These are phyloP conservation scores for Ceriops zippeliana DNA, from an alignment of 345 rosid genomes.

Conservation along the genomic window DNA sequence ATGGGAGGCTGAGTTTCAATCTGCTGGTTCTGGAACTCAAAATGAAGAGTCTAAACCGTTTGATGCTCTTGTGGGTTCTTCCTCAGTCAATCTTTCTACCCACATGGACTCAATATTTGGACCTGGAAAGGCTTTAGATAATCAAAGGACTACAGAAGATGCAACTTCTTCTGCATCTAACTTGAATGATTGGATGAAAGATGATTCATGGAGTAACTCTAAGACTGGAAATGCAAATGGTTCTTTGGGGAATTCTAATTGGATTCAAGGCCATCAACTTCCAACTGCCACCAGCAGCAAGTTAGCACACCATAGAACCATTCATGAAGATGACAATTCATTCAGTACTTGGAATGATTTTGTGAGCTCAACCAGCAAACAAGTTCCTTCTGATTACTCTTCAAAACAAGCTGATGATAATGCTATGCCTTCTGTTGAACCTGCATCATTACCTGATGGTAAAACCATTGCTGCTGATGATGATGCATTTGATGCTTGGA, in stretches of 20 bases:
- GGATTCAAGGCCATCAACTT: slow-evolving; percentile 41
- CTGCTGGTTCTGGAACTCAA: slow-evolving; percentile 30
- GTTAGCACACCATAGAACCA: slow-evolving; percentile 25
- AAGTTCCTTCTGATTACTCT: slow-evolving; percentile 24
- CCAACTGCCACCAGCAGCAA: slow-evolving; percentile 19
- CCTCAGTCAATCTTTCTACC: slow-evolving; percentile 45
- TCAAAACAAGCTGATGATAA: slow-evolving; percentile 25
- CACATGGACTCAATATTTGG: slow-evolving; percentile 64
- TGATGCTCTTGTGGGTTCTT: slow-evolving; percentile 43
- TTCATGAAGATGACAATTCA: slow-evolving; percentile 45
- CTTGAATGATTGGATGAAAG: slow-evolving; percentile 46
- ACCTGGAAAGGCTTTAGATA: slow-evolving; percentile 32
- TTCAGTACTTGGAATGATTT: slow-evolving; percentile 69
- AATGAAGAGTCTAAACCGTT: slow-evolving; percentile 30
- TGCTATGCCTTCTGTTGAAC: slow-evolving; percentile 3
- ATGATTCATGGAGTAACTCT: slow-evolving; percentile 38
- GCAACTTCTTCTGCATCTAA: slow-evolving; percentile 32
- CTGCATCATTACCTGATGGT: slow-evolving; percentile 15
- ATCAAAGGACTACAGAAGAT: slow-evolving; percentile 32
- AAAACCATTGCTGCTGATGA: slow-evolving; percentile 30
- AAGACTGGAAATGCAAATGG: slow-evolving; percentile 22
- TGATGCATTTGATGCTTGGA: slow-evolving; percentile 58
- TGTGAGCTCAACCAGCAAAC: slow-evolving; percentile 37
- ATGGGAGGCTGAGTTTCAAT: slow-evolving; percentile 52
- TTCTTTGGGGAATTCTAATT: slow-evolving; percentile 41